Evolutionary conservation across 306 rosid species (phyloP).

Genomic region (Prunus mongolica): DNA sequence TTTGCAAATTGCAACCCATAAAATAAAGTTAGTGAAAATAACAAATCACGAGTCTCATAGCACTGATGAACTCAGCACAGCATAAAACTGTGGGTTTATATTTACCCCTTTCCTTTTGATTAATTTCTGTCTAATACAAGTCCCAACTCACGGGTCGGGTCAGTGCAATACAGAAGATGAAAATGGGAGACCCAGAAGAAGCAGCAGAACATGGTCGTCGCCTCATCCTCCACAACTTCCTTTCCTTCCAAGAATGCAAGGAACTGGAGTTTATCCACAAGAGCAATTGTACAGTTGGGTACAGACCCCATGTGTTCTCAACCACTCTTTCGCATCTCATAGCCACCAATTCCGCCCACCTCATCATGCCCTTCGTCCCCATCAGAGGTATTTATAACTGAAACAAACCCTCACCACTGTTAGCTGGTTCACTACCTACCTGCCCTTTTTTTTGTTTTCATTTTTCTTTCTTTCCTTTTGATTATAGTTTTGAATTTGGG

Average conservation of each 20-base stretch:
- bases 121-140: neutral
- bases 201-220: conserved; percentile 39
- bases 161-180: neutral
- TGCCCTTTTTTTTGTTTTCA: neutral
- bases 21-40: too few relatives aligned
- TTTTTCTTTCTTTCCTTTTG: neutral
- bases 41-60: neutral
- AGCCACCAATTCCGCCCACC: conserved; percentile 65
- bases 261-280: conserved; percentile 89
- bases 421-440: too few relatives aligned
- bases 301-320: conserved; percentile 80
- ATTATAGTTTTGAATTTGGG: neutral
- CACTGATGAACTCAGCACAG: neutral
- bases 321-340: conserved; percentile 84
- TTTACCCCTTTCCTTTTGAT: too few relatives aligned
- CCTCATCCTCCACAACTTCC: conserved; percentile 43
- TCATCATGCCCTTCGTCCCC: conserved; percentile 72
- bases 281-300: conserved; percentile 82
- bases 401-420: too few relatives aligned
- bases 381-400: conserved; percentile 47
- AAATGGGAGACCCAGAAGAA: conserved; percentile 11
- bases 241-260: conserved; percentile 21
- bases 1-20: too few relatives aligned
- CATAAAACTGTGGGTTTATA: too few relatives aligned
- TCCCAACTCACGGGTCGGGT: neutral